Evolutionary conservation across 2,329 filamentous ascomycete species (phyloP), one percentile per base, ranked within the genome.

Genomic region (Rugonectria rugulosa): DNA sequence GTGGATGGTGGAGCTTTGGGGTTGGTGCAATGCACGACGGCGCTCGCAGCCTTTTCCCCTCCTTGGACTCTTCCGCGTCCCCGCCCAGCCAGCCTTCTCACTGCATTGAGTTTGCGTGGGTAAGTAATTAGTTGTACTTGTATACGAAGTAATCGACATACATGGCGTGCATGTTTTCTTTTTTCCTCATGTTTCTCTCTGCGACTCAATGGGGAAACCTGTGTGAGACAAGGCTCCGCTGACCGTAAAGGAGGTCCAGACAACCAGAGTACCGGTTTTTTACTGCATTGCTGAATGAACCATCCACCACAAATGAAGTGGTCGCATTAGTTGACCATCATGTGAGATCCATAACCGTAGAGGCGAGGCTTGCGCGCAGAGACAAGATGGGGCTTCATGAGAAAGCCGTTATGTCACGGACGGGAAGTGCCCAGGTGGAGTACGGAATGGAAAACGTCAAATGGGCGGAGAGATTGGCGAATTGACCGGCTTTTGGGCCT

Each of bases 281-380:
- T 41, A 45, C 43, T 56, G 44, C 23, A 53, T 56, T 64, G 53
- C 24, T 57, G 50, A 60, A 62, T 57, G 49, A 60, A 48, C 52
- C 59, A 53, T 50, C 62, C 59, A 63, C 63, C 54, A 48, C n/a
- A 57, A 53, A 45, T 48, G 53, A 65, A 51, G 43, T 55, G 54
- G 61, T 68, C 63, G 68, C 68, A 70, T 70, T 61, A 56, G 59
- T 51, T 46, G 34, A 47, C 43, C 21, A 61, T 62, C 68, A 70
- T 70, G 68, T 70, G 68, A 70, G 63, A 56, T 57, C 49, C 36
- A 40, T 23, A n/a, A n/a, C n/a, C 10, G 31, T 8, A n/a, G 36
- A 42, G 53, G 60, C 44, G 52, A 53, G 43, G 58, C 48, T 46
- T 56, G 47, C 55, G 37, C 50, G 27, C 58, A 45, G 19, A 26